Evolutionary conservation across 2,329 filamentous ascomycete genomes (phyloP).

Genomic region (Cladophialophora carrionii): DNA sequence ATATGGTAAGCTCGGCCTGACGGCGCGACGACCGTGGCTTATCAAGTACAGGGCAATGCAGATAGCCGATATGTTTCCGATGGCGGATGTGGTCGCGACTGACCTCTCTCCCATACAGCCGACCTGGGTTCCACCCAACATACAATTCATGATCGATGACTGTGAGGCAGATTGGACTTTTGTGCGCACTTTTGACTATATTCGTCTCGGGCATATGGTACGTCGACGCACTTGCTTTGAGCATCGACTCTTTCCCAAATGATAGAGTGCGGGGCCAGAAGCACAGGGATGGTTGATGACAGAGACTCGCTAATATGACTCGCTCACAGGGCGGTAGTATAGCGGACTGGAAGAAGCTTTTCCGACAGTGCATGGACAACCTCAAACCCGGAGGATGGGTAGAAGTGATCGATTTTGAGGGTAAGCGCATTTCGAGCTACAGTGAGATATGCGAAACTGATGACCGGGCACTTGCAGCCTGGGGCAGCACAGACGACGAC

Average conservation of each 20-base stretch:
- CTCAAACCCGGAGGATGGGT: constrained; percentile 42
- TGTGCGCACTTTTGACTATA: constrained; percentile 46
- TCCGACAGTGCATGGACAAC: constrained; percentile 38
- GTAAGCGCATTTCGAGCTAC: background rate
- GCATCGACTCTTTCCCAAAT: background rate
- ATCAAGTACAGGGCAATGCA: constrained; percentile 41
- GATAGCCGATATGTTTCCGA: constrained; percentile 40
- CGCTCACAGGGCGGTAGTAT: constrained; percentile 42
- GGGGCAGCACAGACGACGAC: constrained; percentile 41
- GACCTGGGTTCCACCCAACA: constrained; percentile 48
- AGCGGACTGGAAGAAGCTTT: constrained; percentile 40
- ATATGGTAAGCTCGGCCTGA: constrained; percentile 55
- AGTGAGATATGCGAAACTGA: background rate
- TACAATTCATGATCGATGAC: constrained; percentile 52
- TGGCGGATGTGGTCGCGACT: constrained; percentile 39
- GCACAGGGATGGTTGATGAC: background rate
- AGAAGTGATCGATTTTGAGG: constrained; percentile 41
- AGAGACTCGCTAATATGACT: background rate
- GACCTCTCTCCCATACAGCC: constrained; percentile 42
- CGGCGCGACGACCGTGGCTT: constrained; percentile 31
- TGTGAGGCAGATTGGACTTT: constrained; percentile 49
- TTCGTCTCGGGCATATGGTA: constrained; percentile 45
- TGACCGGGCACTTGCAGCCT: constrained; percentile 22
- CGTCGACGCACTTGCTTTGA: background rate
- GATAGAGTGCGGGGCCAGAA: background rate